Base-by-base conservation (phyloP, 2,329 filamentous ascomycete genomes). In the Xylaria sp. region DNA sequence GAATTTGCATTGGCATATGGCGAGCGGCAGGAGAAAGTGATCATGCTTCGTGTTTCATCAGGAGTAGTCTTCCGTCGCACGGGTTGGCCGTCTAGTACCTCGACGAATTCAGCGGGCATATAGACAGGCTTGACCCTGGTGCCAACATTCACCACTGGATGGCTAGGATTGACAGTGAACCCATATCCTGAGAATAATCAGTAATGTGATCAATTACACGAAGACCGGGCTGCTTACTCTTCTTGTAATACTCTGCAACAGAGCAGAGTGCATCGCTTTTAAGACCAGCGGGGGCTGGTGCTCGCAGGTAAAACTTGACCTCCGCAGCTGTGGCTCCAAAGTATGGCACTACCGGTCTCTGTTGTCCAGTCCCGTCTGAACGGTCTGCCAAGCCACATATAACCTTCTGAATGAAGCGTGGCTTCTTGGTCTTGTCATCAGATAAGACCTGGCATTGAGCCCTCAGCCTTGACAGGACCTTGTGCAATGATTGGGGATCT, bases 61-160 rank as follows among this genome's bases (percentile, higher is more conserved):
- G 85, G 81, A 0, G 78, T 84, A 17, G 94, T 82, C 73, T 89
- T 89, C 4, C 85, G 81, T 46, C 86, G 87, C 26, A 89, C 84
- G 0, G 86, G 79, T 75, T 96, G 92, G 0, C 91, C 92, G 0
- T 87, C 83, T 9, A 88, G 76, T 2, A 96, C 85, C 4, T 81
- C 78, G 70, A 92, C 89, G 6, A 89, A 81, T 76, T 94, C 91
- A 0, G 88, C 86, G 0, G 92, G 91, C 44, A 92, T 79, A 72
- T 91, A 93, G 0, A 83, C 83, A 0, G 91, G 90, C 11, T 85
- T 86, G 0, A 82, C 79, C 0, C 75, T 74, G 11, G 79, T 87
- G 2, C 91, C 92, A 11, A 91, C 83, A 74, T 94, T 93, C 70
- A 94, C 78, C 0, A 93, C 83, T 0, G 92, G 90, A 4, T 85